phyloP scores from a whole-genome alignment of 2,329 filamentous ascomycete genomes.

The Exophiala aquamarina region DNA sequence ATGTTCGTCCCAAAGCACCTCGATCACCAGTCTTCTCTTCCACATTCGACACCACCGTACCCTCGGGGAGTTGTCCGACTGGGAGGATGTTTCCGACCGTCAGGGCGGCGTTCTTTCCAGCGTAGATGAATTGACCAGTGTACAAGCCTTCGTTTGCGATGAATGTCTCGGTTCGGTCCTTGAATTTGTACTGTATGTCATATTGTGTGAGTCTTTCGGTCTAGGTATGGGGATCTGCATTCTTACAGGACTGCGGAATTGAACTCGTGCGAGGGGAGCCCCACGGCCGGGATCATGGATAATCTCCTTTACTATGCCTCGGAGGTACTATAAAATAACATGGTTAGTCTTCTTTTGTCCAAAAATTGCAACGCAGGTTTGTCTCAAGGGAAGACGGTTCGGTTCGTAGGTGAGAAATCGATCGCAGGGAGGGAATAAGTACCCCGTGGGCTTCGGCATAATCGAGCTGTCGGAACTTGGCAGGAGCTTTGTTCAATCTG shows the following conservation, averaged over 20 bases:
- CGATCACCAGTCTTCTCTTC: constrained; percentile 99
- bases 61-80: constrained; percentile 91
- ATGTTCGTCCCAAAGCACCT: constrained; percentile 92
- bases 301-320: constrained; percentile 97
- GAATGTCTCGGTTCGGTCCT: constrained; percentile 97
- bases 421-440: constrained; percentile 18
- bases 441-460: constrained; percentile 88
- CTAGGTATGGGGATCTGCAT: too few relatives aligned
- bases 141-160: constrained; percentile 99
- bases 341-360: neutral
- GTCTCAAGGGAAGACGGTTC: too few relatives aligned
- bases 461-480: constrained; percentile 96
- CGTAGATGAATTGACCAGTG: constrained; percentile 99
- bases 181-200: constrained; percentile 73
- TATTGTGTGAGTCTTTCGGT: too few relatives aligned
- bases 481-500: constrained; percentile 90
- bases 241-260: constrained; percentile 79
- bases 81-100: constrained; percentile 98
- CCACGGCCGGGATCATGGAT: constrained; percentile 98
- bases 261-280: constrained; percentile 93
- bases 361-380: neutral
- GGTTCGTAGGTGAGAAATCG: too few relatives aligned
- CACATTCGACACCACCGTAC: constrained; percentile 98
- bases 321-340: constrained; percentile 63
- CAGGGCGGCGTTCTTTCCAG: constrained; percentile 96